These are phyloP conservation scores for Lichtheimia hyalospora DNA, from an alignment of 371 early-diverging fungal species.

Conservation along the genomic window DNA sequence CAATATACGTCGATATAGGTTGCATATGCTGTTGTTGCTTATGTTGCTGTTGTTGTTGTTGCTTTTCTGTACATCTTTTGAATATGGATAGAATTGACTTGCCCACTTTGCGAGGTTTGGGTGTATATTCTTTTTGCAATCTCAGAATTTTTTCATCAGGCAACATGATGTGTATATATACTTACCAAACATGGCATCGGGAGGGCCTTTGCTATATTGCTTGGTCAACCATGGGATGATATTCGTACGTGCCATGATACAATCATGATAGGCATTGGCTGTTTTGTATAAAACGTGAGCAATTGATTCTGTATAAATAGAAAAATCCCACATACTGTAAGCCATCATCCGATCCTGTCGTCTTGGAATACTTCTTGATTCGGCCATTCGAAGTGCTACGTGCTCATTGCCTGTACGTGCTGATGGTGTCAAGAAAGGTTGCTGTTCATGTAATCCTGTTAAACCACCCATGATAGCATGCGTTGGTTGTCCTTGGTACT, in stretches of 20 bases:
- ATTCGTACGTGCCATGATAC: constrained; percentile 22
- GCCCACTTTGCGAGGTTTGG: constrained; percentile 5
- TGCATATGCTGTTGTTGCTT: background rate
- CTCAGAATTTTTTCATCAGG: background rate
- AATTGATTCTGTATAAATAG: background rate
- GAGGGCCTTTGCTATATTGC: constrained; percentile 29
- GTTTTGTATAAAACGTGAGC: background rate
- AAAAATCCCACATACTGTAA: constrained; percentile 10
- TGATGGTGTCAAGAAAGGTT: constrained; percentile 14
- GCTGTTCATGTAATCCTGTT: background rate
- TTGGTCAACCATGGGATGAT: constrained; percentile 29
- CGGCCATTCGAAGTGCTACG: constrained; percentile 3
- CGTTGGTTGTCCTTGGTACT: background rate
- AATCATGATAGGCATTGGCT: constrained; percentile 28
- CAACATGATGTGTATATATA: background rate
- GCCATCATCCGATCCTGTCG: constrained; percentile 13
- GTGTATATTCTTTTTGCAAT: constrained; percentile 11
- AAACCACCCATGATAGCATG: background rate
- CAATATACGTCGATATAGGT: background rate
- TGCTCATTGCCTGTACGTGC: constrained; percentile 13
- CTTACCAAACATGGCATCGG: constrained; percentile 23
- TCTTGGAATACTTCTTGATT: background rate
- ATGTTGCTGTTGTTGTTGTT: background rate
- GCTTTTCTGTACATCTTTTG: constrained; percentile 7
- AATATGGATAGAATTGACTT: constrained; percentile 9